Evolutionary conservation across 345 rosid species (phyloP).

Genomic region (Euphorbia pulcherrima): DNA sequence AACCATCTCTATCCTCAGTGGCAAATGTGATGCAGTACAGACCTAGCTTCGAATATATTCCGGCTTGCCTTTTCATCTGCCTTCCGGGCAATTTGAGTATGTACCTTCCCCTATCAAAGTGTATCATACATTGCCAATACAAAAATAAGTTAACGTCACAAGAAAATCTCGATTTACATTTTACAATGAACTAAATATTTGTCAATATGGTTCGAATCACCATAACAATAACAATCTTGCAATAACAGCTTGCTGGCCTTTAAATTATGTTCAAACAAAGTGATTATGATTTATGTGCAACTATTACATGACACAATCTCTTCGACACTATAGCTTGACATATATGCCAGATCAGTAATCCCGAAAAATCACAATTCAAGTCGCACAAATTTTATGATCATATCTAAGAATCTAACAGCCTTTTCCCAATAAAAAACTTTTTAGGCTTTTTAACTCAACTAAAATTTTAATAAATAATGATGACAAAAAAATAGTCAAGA

Average conservation of each 20-base stretch:
- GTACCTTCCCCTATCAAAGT: conserved; percentile 49
- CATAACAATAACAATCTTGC: neutral
- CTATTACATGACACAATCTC: neutral
- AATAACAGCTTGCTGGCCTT: neutral
- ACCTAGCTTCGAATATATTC: conserved; percentile 83
- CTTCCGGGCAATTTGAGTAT: conserved; percentile 48
- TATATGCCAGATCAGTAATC: neutral
- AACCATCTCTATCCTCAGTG: neutral
- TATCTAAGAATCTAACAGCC: neutral
- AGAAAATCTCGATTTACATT: neutral
- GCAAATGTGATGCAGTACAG: conserved; percentile 22
- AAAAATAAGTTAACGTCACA: neutral
- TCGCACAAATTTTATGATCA: neutral
- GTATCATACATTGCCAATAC: conserved; percentile 21
- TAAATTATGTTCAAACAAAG: neutral
- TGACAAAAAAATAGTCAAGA: neutral
- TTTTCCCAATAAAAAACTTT: neutral
- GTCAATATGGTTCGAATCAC: neutral
- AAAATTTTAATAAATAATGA: too few species aligned
- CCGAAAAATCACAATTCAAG: neutral
- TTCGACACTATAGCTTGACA: neutral
- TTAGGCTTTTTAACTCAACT: conserved; percentile 1
- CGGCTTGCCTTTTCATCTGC: conserved; percentile 91
- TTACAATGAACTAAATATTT: neutral
- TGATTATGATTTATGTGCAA: neutral